phyloP scores from a whole-genome alignment of 78 protist genomes.

The Polysphondylium violaceum region DNA sequence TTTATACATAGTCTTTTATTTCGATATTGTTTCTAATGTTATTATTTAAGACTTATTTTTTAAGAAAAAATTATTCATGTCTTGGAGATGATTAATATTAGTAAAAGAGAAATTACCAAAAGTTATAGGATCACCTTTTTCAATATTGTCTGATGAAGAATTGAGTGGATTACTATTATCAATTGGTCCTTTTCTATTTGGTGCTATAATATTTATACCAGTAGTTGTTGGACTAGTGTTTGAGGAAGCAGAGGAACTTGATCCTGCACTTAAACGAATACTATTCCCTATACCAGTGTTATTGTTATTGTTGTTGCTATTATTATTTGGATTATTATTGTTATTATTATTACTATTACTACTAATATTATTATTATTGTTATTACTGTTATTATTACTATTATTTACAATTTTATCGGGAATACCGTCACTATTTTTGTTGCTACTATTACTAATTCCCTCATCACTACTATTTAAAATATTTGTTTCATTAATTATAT shows the following conservation, averaged over 20 bases:
- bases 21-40: not conserved
- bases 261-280: not conserved
- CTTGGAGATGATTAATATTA: constrained; percentile 60
- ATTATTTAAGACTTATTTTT: constrained; percentile 21
- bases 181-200: constrained; percentile 7
- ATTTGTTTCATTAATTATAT: not conserved
- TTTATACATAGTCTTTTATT: not conserved
- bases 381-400: not conserved
- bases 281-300: not conserved
- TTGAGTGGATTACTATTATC: constrained; percentile 19
- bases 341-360: not conserved
- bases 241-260: not conserved
- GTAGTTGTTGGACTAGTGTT: not conserved
- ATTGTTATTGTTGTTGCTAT: not conserved
- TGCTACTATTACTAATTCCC: not conserved
- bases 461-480: not conserved
- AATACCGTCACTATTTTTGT: not conserved
- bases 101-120: constrained; percentile 78
- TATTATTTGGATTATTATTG: not conserved
- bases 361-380: not conserved
- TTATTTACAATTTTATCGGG: not conserved
- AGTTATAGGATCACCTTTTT: constrained; percentile 38
- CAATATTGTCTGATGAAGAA: constrained; percentile 54
- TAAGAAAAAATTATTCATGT: constrained; percentile 64
- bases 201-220: not conserved